Conservation (phyloP, 108 stramenopile genomes). For the Cylindrotheca closterium region DNA sequence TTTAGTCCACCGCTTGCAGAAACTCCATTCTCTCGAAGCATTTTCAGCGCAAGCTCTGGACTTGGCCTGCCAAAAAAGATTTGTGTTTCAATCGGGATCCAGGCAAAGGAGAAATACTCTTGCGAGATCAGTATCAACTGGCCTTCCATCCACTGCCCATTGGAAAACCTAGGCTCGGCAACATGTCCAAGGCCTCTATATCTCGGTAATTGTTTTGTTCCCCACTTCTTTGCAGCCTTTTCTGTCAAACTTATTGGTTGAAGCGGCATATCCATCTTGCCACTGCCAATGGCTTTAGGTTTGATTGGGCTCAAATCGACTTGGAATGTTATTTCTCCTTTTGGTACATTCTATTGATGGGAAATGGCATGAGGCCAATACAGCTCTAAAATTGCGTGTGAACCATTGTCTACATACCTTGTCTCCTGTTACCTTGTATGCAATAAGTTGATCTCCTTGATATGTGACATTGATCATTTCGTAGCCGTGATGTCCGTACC, state of each 20-base stretch:
- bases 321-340: conserved; percentile 77
- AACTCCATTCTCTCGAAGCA: conserved; percentile 61
- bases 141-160: conserved; percentile 75
- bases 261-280: conserved; percentile 13
- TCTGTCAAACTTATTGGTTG: conserved; percentile 61
- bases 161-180: conserved; percentile 57
- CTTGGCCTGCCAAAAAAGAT: conserved; percentile 83
- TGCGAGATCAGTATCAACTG: conserved; percentile 77
- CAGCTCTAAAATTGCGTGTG: no score
- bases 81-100: conserved; percentile 76
- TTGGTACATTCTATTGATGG: conserved; percentile 56
- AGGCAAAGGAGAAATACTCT: conserved; percentile 82
- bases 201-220: conserved; percentile 55
- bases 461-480: conserved; percentile 78
- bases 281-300: background rate
- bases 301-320: conserved; percentile 49
- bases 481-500: conserved; percentile 72
- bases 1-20: conserved; percentile 28
- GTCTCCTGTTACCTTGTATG: conserved; percentile 82
- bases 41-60: conserved; percentile 64
- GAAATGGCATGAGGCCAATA: no score
- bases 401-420: no score
- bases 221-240: conserved; percentile 71
- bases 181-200: conserved; percentile 67
- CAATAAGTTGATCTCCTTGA: conserved; percentile 67